These are phyloP conservation scores for Lippia alba DNA, from an alignment of 305 asterid genomes.

Conservation along the genomic window DNA sequence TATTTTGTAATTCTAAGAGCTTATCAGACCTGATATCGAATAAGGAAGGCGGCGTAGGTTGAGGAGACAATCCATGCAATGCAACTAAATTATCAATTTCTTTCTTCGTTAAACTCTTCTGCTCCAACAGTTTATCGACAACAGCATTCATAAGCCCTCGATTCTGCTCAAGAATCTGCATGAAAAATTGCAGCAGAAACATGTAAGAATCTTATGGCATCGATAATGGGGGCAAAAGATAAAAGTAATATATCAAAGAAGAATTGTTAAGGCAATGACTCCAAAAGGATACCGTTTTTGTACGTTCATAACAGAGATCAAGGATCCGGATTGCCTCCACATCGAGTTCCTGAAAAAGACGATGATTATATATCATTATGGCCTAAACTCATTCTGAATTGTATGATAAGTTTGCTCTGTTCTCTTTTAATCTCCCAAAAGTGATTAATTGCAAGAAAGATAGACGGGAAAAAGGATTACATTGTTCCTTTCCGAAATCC, in stretches of 20 bases:
- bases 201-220: constrained; percentile 11
- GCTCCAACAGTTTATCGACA: constrained; percentile 66
- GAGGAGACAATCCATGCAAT: constrained; percentile 64
- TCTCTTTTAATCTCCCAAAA: too few species aligned
- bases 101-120: constrained; percentile 79
- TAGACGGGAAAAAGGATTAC: constrained; percentile 46
- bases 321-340: constrained; percentile 72
- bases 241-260: too few species aligned
- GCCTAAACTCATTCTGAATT: background rate
- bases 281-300: constrained; percentile 64
- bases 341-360: constrained; percentile 75
- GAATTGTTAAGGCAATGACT: background rate
- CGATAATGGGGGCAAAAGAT: too few species aligned
- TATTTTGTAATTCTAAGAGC: constrained; percentile 51
- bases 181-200: constrained; percentile 1
- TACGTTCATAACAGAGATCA: constrained; percentile 71
- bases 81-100: constrained; percentile 77
- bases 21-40: constrained; percentile 70
- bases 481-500: constrained; percentile 71
- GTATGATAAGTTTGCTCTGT: too few species aligned
- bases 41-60: constrained; percentile 69
- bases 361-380: background rate
- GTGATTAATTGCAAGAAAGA: constrained; percentile 7
- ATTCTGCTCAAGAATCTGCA: constrained; percentile 78
- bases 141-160: constrained; percentile 75